A percentile compares a stretch with the other conserved stretches of the same genome.
Evolutionary conservation across 306 rosid genomes (phyloP).

Genomic region (Sindora glabra): DNA sequence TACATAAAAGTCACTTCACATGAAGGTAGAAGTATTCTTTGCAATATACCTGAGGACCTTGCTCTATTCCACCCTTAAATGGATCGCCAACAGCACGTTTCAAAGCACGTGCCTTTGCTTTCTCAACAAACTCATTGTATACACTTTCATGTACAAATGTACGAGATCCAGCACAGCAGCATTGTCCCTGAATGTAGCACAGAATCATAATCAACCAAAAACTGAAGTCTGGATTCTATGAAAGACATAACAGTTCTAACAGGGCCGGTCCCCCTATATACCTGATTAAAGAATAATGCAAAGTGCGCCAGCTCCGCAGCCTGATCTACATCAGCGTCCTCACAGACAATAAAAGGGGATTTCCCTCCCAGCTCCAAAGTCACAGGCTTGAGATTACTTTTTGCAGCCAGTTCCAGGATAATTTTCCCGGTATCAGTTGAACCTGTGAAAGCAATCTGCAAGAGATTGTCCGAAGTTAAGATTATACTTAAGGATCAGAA

Average conservation of each 20-base stretch:
- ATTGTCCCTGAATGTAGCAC: constrained; percentile 67
- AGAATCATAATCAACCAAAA: constrained; percentile 1
- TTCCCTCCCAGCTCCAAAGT: constrained; percentile 95
- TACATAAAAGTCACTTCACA: background rate
- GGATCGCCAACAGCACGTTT: constrained; percentile 90
- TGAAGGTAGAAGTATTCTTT: background rate
- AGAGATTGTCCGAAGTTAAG: constrained; percentile 8
- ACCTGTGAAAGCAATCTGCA: constrained; percentile 92
- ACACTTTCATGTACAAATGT: constrained; percentile 80
- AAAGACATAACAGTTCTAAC: background rate
- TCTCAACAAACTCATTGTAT: constrained; percentile 72
- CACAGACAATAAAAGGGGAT: constrained; percentile 87
- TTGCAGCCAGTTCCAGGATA: constrained; percentile 64
- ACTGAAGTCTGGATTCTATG: background rate
- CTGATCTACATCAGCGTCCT: constrained; percentile 81
- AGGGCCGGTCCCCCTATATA: constrained; percentile 11
- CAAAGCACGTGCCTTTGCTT: constrained; percentile 71
- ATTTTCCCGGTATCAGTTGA: constrained; percentile 80
- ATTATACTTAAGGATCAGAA: too few species aligned
- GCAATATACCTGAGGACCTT: constrained; percentile 89
- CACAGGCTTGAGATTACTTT: constrained; percentile 80
- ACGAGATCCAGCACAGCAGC: constrained; percentile 94
- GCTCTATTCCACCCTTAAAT: constrained; percentile 70
- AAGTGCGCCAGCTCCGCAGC: constrained; percentile 88
- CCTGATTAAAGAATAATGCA: constrained; percentile 89